Evolutionary conservation across 202 grass and related monocot species (phyloP).

Genomic region (Eragrostis tef): DNA sequence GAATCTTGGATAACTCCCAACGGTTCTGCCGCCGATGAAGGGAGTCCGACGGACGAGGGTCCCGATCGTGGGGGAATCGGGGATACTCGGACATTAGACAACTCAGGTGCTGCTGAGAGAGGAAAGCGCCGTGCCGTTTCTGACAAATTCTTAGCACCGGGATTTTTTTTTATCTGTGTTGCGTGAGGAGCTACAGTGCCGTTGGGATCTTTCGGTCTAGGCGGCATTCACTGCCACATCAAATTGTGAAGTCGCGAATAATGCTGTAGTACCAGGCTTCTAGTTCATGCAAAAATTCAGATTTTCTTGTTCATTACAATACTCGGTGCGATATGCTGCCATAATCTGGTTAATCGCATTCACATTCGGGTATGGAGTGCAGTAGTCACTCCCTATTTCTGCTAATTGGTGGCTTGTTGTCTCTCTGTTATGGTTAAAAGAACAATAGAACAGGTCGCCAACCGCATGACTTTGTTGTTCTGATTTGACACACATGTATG

Average conservation of each 20-base stretch:
- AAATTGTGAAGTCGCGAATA: neutral
- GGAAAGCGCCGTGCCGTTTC: neutral
- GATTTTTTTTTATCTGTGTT: neutral
- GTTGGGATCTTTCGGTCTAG: neutral
- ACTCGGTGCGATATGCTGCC: neutral
- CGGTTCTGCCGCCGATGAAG: neutral
- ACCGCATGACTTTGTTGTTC: slow-evolving; percentile 1
- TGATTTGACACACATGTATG: slow-evolving; percentile 37
- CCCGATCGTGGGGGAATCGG: neutral
- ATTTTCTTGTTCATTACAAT: neutral
- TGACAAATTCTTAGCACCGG: neutral
- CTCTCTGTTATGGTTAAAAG: slow-evolving; percentile 7
- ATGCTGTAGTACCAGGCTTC: neutral
- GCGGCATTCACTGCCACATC: neutral
- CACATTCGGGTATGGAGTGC: neutral
- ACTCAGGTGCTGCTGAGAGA: neutral
- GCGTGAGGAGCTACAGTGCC: neutral
- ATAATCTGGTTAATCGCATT: neutral
- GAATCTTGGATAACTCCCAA: neutral
- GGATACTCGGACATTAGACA: neutral
- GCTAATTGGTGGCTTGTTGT: neutral
- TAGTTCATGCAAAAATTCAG: neutral
- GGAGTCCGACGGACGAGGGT: neutral
- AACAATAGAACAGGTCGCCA: neutral
- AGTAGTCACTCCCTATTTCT: neutral